phyloP scores from a whole-genome alignment of 345 rosid genomes.

The Linum usitatissimum region DNA sequence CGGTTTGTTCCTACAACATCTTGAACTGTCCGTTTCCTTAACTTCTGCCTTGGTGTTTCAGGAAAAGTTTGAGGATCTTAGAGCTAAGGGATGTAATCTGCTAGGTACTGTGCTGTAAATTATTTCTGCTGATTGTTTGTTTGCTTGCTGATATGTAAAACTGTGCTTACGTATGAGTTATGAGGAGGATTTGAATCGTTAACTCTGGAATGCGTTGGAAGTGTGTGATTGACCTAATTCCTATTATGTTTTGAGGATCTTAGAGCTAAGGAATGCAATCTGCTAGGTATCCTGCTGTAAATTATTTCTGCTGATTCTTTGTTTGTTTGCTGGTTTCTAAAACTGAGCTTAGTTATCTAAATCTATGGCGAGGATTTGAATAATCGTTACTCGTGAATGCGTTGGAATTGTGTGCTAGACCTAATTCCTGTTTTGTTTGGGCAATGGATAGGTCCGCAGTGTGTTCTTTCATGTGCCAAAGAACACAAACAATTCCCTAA shows the following conservation, averaged over 20 bases:
- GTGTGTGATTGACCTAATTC: too few relatives aligned
- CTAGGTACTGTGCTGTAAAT: slow-evolving; percentile 36
- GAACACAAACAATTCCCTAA: slow-evolving; percentile 66
- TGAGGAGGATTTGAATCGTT: not conserved
- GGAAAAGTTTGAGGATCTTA: slow-evolving; percentile 89
- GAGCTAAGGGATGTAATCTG: slow-evolving; percentile 68
- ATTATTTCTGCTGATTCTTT: too few relatives aligned
- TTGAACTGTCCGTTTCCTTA: not conserved
- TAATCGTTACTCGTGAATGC: not conserved
- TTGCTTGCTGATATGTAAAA: not conserved
- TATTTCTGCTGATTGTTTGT: not conserved
- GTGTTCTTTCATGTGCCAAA: slow-evolving; percentile 81
- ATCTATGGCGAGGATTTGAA: too few relatives aligned
- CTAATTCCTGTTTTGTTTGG: not conserved
- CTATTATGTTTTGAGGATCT: too few relatives aligned
- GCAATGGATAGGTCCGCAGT: slow-evolving; percentile 59
- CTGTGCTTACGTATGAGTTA: not conserved
- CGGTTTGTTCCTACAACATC: not conserved
- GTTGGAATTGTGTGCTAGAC: not conserved
- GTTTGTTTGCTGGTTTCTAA: too few relatives aligned
- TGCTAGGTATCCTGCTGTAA: too few relatives aligned
- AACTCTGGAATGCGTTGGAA: too few relatives aligned
- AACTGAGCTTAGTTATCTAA: too few relatives aligned
- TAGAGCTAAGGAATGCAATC: too few relatives aligned
- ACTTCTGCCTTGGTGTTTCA: slow-evolving; percentile 17